phyloP scores from a whole-genome alignment of 2,329 filamentous ascomycete species.

The Thelonectria olida region DNA sequence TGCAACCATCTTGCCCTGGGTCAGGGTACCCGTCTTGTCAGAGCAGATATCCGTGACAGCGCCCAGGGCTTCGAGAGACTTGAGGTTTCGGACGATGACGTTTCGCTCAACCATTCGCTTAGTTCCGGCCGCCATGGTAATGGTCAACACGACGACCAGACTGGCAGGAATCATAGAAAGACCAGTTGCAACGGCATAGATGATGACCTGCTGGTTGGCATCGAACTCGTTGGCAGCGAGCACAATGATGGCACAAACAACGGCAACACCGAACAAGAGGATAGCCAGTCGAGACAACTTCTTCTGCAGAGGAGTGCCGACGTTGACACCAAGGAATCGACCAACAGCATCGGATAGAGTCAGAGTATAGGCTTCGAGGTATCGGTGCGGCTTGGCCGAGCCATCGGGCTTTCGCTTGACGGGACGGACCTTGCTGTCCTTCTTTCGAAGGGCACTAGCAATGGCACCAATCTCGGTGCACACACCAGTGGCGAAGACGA shows the following conservation, averaged over 20 bases:
- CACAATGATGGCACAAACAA: slow-evolving; percentile 75
- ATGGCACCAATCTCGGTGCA: slow-evolving; percentile 71
- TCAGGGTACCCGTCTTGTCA: slow-evolving; percentile 66
- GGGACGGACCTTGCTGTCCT: slow-evolving; percentile 36
- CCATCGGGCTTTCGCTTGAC: slow-evolving; percentile 56
- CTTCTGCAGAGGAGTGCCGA: slow-evolving; percentile 75
- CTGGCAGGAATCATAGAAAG: slow-evolving; percentile 62
- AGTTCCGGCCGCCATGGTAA: slow-evolving; percentile 65
- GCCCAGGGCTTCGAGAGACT: slow-evolving; percentile 65
- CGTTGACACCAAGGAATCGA: slow-evolving; percentile 72
- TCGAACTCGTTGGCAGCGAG: slow-evolving; percentile 69
- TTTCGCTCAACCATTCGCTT: slow-evolving; percentile 62
- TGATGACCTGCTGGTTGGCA: slow-evolving; percentile 66
- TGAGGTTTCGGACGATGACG: slow-evolving; percentile 62
- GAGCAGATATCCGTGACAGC: slow-evolving; percentile 66
- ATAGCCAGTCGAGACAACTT: slow-evolving; percentile 75
- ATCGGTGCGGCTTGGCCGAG: slow-evolving; percentile 43
- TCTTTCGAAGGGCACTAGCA: slow-evolving; percentile 56
- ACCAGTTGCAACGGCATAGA: slow-evolving; percentile 57
- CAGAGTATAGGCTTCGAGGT: slow-evolving; percentile 48
- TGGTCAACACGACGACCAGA: slow-evolving; percentile 63
- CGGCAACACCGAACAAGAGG: slow-evolving; percentile 71
- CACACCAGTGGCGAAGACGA: slow-evolving; percentile 70
- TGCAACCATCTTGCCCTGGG: slow-evolving; percentile 63
- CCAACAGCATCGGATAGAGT: slow-evolving; percentile 64